Percentiles rank a stretch among this genome's conserved stretches.
phyloP scores from a whole-genome alignment of 1,284 basidiomycete genomes.

The Puccinia sorghi region DNA sequence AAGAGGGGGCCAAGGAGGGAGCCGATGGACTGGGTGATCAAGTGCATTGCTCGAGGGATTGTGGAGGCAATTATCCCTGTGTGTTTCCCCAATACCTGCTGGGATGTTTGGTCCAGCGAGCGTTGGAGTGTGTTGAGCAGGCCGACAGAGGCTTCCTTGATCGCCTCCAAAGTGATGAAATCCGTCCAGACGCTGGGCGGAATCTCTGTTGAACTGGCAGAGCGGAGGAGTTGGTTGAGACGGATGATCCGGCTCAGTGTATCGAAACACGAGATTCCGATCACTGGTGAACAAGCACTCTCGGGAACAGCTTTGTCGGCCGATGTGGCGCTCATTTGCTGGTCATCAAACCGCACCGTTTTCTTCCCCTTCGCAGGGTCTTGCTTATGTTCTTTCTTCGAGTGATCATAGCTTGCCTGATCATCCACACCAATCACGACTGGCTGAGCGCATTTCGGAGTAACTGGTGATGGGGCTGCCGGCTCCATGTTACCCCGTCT shows the following conservation, averaged over 20 bases:
- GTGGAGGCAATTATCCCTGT: not conserved
- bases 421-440: not conserved
- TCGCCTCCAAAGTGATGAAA: constrained; percentile 8
- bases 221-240: constrained; percentile 19
- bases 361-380: not conserved
- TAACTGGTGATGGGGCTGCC: not conserved
- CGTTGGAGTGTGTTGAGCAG: constrained; percentile 5
- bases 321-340: not conserved
- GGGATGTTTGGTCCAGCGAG: not conserved
- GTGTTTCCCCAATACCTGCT: not conserved
- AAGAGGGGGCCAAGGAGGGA: constrained; percentile 16
- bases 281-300: not conserved
- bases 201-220: not conserved
- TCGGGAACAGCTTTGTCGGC: not conserved
- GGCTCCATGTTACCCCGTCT: not conserved
- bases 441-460: constrained; percentile 9
- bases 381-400: constrained; percentile 16
- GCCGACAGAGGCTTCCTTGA: constrained; percentile 21
- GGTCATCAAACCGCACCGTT: constrained; percentile 2
- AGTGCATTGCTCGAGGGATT: not conserved
- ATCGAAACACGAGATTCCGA: constrained; percentile 9
- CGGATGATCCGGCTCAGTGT: constrained; percentile 22
- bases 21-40: constrained; percentile 12
- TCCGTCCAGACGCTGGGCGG: not conserved
- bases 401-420: not conserved